Evolutionary conservation across 129 eudicot genomes (phyloP), one percentile per base, ranked within the genome.

Genomic region (Flaveria linearis): DNA sequence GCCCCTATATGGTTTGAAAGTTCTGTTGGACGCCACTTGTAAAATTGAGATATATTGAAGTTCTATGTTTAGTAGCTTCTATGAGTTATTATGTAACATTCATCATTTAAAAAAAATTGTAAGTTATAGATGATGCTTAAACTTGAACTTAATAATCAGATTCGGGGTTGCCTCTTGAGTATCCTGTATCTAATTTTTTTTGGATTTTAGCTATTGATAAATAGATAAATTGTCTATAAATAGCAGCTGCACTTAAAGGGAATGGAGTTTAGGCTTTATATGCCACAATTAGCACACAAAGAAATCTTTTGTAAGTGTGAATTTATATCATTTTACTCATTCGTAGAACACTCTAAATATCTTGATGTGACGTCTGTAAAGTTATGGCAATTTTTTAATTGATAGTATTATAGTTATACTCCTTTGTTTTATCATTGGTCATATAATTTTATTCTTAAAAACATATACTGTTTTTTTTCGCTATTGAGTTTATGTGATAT

Each of bases 401-500:
- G n/a, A 72, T 62, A 30, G 7, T 11, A 26, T 61, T 61, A 61
- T 61, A 61, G 15, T 26, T 61, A 26, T 14, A 39, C 41, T 66
- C 20, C 17, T 11, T 22, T 76, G 15, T 22, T 53, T 53, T 53
- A 3, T 52, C 67, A 20, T 33, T 68, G 17, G 60, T 57, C 57
- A n/a, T 53, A 55, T 17, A 10, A 30, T 25, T 69, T 16, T 68
- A 42, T 55, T 41, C 36, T 0, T 77, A 43, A 46, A 67, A 77
- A 57, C 58, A 28, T 56, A 68, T 43, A n/a, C 22, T n/a, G 33
- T 69, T 7, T 11, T 18, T 18, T 46, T 14, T 36, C 5, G 42
- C 42, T 66, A 42, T 68, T 43, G 69, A 23, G 74, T 69, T 70
- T 26, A 26, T 69, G 36, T 68, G 69, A 70, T 56, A 46, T 77